Evolutionary conservation across 2,329 filamentous ascomycete genomes (phyloP), one percentile per base, ranked within the genome.

Genomic region (Colletotrichum euphorbiae): DNA sequence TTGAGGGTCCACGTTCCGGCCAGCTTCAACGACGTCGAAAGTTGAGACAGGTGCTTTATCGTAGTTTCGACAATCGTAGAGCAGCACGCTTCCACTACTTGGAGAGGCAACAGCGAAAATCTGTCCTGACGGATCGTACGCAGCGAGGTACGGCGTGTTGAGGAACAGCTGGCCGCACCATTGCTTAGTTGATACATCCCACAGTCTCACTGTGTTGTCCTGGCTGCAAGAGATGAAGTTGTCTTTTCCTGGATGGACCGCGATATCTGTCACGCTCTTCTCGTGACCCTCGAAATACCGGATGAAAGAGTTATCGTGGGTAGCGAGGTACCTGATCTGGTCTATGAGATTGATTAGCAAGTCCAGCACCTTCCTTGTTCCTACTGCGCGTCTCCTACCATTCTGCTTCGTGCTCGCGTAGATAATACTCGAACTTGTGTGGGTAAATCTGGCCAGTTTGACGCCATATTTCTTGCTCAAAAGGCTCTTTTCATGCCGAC

Each of bases 351-450:
- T 6, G 33, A 9, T 69, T 33, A 69, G 62, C 66, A 6, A 17
- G 13, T 31, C n/a, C 3, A 21, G 52, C 19, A n/a, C 7, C 7
- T 24, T 9, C 7, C 7, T 24, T 9, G 8, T 21, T 38, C n/a
- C 17, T n/a, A 21, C 19, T 38, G 15, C 82, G 12, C 19, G 11
- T 12, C 13, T 33, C 57, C 69, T 83, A 93, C 91, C 88, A 76
- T 99, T 97, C 74, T 97, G 90, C 77, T 97, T 98, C 12, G 96
- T 99, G 77, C 93, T 97, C 58, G 96, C 94, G 76, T 98, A 98
- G 68, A 99, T 90, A 76, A 99, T 93, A 77, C 93, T 94, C 21
- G 93, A 93, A 72, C 90, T 90, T 69, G 95, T 92, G 77, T 98
- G 96, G 1, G 95, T 97, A 79, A 98, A 99, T 73, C 93, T 92